Percentiles rank a stretch among this genome's conserved stretches.
These are phyloP conservation scores for Pseudogymnoascus sp. DNA, from an alignment of 2,329 filamentous ascomycete species.

Conservation along the genomic window DNA sequence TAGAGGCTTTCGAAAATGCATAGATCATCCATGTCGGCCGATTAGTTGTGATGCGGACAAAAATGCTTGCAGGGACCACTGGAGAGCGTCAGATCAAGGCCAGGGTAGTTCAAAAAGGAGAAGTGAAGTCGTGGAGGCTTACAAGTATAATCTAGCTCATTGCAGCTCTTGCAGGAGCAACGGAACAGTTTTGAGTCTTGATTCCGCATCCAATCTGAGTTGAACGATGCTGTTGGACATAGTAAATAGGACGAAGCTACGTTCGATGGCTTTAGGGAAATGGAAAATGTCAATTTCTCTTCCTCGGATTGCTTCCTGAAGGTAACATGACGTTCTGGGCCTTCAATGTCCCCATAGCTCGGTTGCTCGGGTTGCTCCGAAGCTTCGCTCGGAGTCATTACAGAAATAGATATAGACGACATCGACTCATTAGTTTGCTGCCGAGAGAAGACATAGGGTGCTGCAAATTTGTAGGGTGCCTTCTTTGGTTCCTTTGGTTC, in stretches of 20 bases:
- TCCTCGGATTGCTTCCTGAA: background rate
- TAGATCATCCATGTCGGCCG: slow-evolving; percentile 9
- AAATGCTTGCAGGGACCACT: slow-evolving; percentile 9
- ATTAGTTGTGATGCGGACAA: background rate
- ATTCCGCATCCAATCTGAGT: background rate
- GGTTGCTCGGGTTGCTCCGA: background rate
- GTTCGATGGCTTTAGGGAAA: background rate
- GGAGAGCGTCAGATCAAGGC: background rate
- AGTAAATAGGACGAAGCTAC: background rate
- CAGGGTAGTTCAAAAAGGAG: background rate
- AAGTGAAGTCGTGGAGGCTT: background rate
- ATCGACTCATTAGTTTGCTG: background rate
- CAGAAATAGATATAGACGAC: background rate
- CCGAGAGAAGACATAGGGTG: background rate
- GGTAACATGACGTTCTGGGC: background rate
- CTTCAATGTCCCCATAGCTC: background rate
- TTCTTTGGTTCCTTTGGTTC: background rate
- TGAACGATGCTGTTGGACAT: background rate
- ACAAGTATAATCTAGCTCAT: slow-evolving; percentile 8
- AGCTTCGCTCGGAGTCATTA: background rate
- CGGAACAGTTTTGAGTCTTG: background rate
- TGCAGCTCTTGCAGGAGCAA: background rate
- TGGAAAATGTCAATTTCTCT: background rate
- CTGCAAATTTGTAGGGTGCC: background rate
- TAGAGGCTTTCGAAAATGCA: background rate